Percentiles rank a stretch among this genome's conserved stretches.
Conservation (phyloP, 352 stramenopile genomes). For the Pseudoperonospora humuli region DNA sequence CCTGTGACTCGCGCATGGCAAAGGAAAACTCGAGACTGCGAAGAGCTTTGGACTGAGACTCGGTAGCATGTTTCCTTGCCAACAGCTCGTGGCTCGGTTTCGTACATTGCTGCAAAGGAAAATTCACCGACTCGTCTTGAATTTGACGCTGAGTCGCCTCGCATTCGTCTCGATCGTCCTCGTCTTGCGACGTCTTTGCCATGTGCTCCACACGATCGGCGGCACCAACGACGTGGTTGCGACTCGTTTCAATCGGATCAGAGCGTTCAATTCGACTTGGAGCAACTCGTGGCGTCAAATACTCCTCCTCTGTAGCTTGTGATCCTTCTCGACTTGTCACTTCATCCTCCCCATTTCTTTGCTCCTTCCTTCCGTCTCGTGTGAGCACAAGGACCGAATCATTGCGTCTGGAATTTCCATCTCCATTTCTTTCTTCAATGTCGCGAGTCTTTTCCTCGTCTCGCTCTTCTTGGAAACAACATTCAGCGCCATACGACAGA, state of each 20-base stretch:
- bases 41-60: conserved; percentile 40
- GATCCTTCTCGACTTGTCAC: conserved; percentile 18
- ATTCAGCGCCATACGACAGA: conserved; percentile 11
- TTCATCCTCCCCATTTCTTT: conserved; percentile 13
- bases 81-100: conserved; percentile 26
- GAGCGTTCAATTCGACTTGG: conserved; percentile 1
- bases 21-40: conserved; percentile 65
- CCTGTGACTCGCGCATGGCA: conserved; percentile 47
- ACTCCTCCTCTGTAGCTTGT: conserved; percentile 19
- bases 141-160: conserved; percentile 49
- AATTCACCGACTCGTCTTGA: conserved; percentile 7
- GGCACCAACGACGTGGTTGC: background rate
- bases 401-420: background rate
- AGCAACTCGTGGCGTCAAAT: conserved; percentile 21
- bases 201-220: background rate
- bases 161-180: conserved; percentile 35
- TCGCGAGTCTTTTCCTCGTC: conserved; percentile 3
- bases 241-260: background rate
- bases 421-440: background rate
- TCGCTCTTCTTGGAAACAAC: conserved; percentile 4
- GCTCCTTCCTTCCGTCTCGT: background rate
- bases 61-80: conserved; percentile 1
- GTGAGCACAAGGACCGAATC: background rate
- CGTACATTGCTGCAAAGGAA: conserved; percentile 8
- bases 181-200: conserved; percentile 1